Evolutionary conservation across 2,329 filamentous ascomycete genomes (phyloP).

Genomic region (Botrytis fragariae): DNA sequence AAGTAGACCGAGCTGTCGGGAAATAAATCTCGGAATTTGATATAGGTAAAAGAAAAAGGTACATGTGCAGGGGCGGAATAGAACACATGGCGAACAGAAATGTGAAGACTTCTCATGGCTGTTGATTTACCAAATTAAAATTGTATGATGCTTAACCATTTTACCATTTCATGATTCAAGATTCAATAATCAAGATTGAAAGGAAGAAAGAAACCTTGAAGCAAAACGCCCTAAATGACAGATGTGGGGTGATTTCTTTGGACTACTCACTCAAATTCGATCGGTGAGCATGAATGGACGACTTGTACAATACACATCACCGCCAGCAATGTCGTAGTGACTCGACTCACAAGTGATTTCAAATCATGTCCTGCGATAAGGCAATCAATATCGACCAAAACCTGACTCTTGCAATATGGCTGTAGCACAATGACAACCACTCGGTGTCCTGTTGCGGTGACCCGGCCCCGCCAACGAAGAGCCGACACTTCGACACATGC

Average conservation of each 20-base stretch:
- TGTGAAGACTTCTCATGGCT: not conserved
- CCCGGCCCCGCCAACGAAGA: not conserved
- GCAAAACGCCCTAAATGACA: not conserved
- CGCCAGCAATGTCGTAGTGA: not conserved
- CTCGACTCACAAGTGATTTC: not conserved
- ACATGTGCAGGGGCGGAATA: not conserved
- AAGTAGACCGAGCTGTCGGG: not conserved
- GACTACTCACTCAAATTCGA: not conserved
- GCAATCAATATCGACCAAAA: not conserved
- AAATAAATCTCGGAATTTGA: not conserved
- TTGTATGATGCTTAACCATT: not conserved
- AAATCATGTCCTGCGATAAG: not conserved
- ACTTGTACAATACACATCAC: not conserved
- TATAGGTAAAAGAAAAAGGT: not conserved
- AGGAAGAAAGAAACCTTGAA: not conserved
- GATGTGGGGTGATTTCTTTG: not conserved
- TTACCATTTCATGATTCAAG: not conserved
- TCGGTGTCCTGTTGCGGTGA: conserved; percentile 7
- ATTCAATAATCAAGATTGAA: not conserved
- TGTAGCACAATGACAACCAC: not conserved
- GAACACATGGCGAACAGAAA: not conserved
- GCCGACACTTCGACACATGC: conserved; percentile 1
- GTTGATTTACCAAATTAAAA: not conserved
- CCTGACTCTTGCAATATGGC: not conserved
- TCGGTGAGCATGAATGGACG: not conserved